Base-by-base conservation (phyloP, 352 stramenopile genomes). In the Phytophthora colocasiae region DNA sequence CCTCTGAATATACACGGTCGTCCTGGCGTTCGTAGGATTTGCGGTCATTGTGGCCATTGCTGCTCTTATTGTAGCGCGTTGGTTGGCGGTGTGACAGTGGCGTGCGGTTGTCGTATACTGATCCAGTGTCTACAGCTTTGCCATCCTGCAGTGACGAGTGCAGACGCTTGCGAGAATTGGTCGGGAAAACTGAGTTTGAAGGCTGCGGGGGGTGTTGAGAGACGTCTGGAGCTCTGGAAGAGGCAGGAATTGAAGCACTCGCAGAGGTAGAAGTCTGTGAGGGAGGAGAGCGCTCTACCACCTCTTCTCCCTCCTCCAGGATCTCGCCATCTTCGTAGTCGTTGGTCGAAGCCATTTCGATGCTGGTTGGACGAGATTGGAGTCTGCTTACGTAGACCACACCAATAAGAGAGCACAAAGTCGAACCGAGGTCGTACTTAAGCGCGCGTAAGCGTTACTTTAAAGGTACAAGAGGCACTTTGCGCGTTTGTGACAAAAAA, bases 281-380 rank as follows among this genome's bases (percentile, higher is more conserved):
- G 7, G 62, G 5, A 2, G 39, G 11, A 26, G 55, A 19, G n/a
- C n/a, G 6, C 46, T 48, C 49, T 55, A 75, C 55, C 15, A 59
- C 48, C 57, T 87, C 81, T 46, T 89, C 73, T 54, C 80, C 81
- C 58, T 90, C 83, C 64, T 92, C 81, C 17, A 89, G 62, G 55
- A 92, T 88, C 70, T 92, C 83, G 53, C 83, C 83, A 32, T 92
- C 83, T 77, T 92, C 83, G 59, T 81, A 89, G 47, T 89, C 78
- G 29, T 66, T 63, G 32, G 81, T 72, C 12, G 49, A 73, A 48
- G 60, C 54, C 69, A 77, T 76, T 61, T 57, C 6, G 10, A 39
- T n/a, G 48, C 32, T 58, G 57, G 34, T 52, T 65, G 57, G 47
- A 12, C 43, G 50, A 34, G 26, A 49, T 32, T 49, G 43, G n/a